These are phyloP conservation scores for Penicillium sp. DNA, from an alignment of 2,329 filamentous ascomycete genomes.

Conservation along the genomic window DNA sequence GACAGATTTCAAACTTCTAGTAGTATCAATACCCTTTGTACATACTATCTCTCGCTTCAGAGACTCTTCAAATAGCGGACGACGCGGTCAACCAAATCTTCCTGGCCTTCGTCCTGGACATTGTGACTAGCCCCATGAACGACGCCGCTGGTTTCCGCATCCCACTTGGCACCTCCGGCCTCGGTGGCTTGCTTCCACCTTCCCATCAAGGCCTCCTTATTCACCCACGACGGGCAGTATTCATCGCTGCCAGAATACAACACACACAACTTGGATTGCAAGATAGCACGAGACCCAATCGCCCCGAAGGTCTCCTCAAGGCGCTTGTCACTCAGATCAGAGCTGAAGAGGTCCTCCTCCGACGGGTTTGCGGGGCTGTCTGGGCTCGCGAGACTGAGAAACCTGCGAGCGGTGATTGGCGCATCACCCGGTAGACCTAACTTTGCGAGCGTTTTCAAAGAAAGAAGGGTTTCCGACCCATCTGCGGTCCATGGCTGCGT, in stretches of 20 bases:
- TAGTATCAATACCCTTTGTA: not conserved
- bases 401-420: conserved; percentile 63
- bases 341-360: conserved; percentile 89
- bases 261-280: conserved; percentile 50
- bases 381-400: conserved; percentile 62
- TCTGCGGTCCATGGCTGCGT: conserved; percentile 33
- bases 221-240: conserved; percentile 50
- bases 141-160: conserved; percentile 55
- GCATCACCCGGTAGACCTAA: conserved; percentile 43
- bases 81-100: conserved; percentile 46
- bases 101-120: conserved; percentile 56
- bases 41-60: conserved; percentile 11
- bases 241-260: conserved; percentile 56
- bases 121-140: conserved; percentile 58
- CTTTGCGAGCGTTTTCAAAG: conserved; percentile 41
- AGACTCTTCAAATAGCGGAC: conserved; percentile 42
- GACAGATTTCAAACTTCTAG: not conserved
- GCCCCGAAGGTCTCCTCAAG: conserved; percentile 69
- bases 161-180: conserved; percentile 51
- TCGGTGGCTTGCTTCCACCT: conserved; percentile 53
- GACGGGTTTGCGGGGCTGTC: conserved; percentile 63
- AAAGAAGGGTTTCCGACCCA: conserved; percentile 40
- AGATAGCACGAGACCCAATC: conserved; percentile 44
- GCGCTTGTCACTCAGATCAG: conserved; percentile 67
- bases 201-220: conserved; percentile 52